Percentiles rank a stretch among this genome's conserved stretches.
Conservation (phyloP, 495 filamentous ascomycete genomes). For the Penicillium longicatenatum region DNA sequence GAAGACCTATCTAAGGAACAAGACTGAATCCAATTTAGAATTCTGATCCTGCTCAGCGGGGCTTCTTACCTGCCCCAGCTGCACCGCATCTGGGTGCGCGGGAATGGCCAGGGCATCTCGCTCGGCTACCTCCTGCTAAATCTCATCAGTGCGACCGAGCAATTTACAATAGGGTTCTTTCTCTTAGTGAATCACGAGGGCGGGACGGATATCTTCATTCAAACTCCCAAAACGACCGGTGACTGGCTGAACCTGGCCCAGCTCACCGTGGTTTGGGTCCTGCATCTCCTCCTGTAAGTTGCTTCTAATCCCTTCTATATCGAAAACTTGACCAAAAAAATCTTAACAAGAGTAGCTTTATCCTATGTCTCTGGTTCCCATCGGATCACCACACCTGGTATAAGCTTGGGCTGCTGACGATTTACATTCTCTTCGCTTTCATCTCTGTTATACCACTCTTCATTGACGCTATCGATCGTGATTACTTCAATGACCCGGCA, state of each 20-base stretch:
- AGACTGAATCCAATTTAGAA: neutral
- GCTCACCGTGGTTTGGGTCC: neutral
- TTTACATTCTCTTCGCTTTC: neutral
- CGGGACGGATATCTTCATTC: neutral
- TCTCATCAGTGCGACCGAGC: neutral
- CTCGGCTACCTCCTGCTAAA: neutral
- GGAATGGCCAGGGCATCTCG: neutral
- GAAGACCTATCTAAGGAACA: neutral
- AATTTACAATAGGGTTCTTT: neutral
- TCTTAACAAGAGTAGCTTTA: no score
- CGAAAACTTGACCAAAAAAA: no score
- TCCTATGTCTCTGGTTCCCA: no score
- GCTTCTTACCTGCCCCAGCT: neutral
- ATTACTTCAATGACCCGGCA: neutral
- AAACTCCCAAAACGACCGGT: neutral
- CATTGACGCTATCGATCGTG: neutral
- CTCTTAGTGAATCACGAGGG: neutral
- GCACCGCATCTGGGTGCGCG: neutral
- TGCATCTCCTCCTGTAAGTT: no score
- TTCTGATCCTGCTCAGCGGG: neutral
- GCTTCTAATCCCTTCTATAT: no score
- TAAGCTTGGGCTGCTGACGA: no score
- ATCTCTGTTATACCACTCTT: neutral
- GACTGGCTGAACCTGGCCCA: neutral
- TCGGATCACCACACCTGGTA: no score